These are phyloP conservation scores for Tagetes patula DNA, from an alignment of 129 eudicot species.

Conservation along the genomic window DNA sequence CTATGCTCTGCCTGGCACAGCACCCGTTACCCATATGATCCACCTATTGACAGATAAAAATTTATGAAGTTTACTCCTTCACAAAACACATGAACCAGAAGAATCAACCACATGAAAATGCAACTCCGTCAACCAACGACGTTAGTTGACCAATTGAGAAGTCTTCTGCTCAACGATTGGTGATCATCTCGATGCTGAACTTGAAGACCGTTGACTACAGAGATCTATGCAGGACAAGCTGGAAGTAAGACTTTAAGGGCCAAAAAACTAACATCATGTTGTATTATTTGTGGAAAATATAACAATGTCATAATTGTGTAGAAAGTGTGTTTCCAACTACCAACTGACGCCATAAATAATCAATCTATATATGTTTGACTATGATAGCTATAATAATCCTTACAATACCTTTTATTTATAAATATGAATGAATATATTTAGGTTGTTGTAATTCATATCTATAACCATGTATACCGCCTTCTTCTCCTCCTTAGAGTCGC, in stretches of 20 bases:
- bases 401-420: too few relatives aligned
- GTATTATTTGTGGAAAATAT: neutral
- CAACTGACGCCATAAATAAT: neutral
- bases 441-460: too few relatives aligned
- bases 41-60: too few relatives aligned
- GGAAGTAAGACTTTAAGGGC: neutral
- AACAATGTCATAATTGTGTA: neutral
- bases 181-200: neutral
- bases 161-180: neutral
- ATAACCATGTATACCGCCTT: too few relatives aligned
- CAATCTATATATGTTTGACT: too few relatives aligned
- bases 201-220: neutral
- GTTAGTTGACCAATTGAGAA: neutral
- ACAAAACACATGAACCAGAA: neutral
- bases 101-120: neutral
- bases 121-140: neutral
- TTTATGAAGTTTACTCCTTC: neutral
- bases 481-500: slow-evolving; percentile 13
- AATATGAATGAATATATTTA: too few relatives aligned
- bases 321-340: neutral
- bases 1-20: too few relatives aligned
- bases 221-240: neutral
- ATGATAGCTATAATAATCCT: too few relatives aligned
- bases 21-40: too few relatives aligned
- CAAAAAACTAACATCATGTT: neutral